Evolutionary conservation across 495 filamentous ascomycete species (phyloP).

Genomic region (Talaromyces ruber): DNA sequence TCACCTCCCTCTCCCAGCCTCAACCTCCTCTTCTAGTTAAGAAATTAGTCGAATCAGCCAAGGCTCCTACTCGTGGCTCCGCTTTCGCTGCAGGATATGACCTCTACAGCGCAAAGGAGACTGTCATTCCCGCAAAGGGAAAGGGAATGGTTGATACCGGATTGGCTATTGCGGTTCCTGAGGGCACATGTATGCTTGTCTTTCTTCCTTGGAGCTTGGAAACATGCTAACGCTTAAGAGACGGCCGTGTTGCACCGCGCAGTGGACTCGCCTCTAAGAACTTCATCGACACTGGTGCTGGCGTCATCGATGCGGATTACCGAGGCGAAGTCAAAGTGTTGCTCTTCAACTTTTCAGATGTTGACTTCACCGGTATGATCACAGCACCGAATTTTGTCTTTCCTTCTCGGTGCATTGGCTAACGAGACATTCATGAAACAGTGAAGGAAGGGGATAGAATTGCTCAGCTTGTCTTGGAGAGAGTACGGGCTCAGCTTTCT

Average conservation of each 20-base stretch:
- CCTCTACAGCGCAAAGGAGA: conserved; percentile 67
- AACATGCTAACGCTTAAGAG: conserved; percentile 27
- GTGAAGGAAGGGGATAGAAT: conserved; percentile 81
- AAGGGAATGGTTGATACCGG: conserved; percentile 85
- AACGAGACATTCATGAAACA: conserved; percentile 6
- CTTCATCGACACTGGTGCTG: conserved; percentile 89
- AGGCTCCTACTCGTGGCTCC: conserved; percentile 77
- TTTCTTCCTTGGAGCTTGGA: neutral
- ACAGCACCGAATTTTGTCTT: neutral
- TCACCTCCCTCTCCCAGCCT: conserved; percentile 28
- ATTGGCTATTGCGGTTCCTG: conserved; percentile 79
- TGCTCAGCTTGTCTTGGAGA: conserved; percentile 88
- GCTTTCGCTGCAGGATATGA: conserved; percentile 91
- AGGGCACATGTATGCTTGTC: conserved; percentile 64
- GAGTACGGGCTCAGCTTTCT: conserved; percentile 29
- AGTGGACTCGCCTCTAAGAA: conserved; percentile 88
- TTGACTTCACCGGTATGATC: conserved; percentile 58
- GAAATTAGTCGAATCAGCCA: conserved; percentile 66
- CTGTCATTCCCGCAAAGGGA: conserved; percentile 69
- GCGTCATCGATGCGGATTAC: conserved; percentile 97
- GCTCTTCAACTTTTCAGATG: conserved; percentile 83
- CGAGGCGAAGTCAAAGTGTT: conserved; percentile 88
- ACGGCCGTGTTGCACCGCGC: conserved; percentile 86
- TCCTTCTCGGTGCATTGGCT: neutral
- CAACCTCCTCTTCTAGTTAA: conserved; percentile 69